A percentile compares a stretch with the other conserved stretches of the same genome.
phyloP scores from a whole-genome alignment of 1,139 yeast genomes.

The Arxiozyma bovina region DNA sequence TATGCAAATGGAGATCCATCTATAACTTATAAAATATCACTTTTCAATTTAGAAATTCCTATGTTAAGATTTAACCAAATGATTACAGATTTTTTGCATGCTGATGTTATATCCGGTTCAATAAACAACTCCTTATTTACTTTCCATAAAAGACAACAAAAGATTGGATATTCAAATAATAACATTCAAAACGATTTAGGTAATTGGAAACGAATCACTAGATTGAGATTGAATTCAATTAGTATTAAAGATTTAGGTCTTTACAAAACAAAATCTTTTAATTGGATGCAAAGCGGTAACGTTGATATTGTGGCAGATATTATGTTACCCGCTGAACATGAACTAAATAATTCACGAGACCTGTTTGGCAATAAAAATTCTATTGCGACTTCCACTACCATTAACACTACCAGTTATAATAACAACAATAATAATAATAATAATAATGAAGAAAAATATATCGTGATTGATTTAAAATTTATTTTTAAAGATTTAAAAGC shows the following conservation, averaged over 20 bases:
- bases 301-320: slow-evolving; percentile 65
- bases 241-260: slow-evolving; percentile 40
- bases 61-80: slow-evolving; percentile 50
- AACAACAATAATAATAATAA: background rate
- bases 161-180: slow-evolving; percentile 34
- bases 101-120: slow-evolving; percentile 62
- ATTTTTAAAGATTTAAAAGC: slow-evolving; percentile 57
- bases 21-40: slow-evolving; percentile 40
- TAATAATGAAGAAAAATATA: slow-evolving; percentile 38
- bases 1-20: slow-evolving; percentile 2
- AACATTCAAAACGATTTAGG: slow-evolving; percentile 32
- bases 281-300: slow-evolving; percentile 64
- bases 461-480: slow-evolving; percentile 55
- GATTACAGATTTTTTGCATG: slow-evolving; percentile 58
- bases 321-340: slow-evolving; percentile 48
- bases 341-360: slow-evolving; percentile 14
- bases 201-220: slow-evolving; percentile 45
- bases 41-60: slow-evolving; percentile 60
- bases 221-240: slow-evolving; percentile 58
- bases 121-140: slow-evolving; percentile 67
- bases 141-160: slow-evolving; percentile 53
- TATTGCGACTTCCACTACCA: too few relatives aligned
- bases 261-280: slow-evolving; percentile 34
- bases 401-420: background rate
- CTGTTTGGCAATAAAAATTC: background rate